Percentiles rank a stretch among this genome's conserved stretches.
phyloP scores from a whole-genome alignment of 345 rosid species.

The Aegle marmelos region DNA sequence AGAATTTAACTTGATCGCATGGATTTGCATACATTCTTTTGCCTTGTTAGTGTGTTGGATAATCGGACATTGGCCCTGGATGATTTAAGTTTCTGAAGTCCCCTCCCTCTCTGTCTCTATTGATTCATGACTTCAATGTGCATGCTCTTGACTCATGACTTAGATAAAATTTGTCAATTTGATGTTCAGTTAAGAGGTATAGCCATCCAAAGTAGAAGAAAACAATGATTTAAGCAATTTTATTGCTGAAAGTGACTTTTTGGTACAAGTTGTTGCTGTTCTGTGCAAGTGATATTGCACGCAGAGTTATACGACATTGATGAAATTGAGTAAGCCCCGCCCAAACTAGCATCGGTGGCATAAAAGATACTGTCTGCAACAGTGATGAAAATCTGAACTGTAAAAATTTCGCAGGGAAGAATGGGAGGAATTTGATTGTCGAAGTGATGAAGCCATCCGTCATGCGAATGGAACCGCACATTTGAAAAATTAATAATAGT shows the following conservation, averaged over 20 bases:
- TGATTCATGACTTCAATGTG: background rate
- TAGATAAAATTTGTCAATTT: background rate
- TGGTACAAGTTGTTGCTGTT: background rate
- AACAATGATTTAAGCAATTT: background rate
- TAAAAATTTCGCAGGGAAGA: constrained; percentile 14
- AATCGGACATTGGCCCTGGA: background rate
- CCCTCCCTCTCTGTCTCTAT: too few species aligned
- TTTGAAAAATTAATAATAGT: too few species aligned
- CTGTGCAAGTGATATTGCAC: background rate
- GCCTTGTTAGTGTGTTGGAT: background rate
- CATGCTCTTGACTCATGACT: background rate
- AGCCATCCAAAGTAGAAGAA: background rate
- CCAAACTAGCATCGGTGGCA: constrained; percentile 17
- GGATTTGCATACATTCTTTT: background rate
- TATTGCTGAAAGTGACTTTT: background rate
- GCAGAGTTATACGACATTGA: constrained; percentile 4
- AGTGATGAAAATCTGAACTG: constrained; percentile 15
- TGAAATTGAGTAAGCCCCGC: constrained; percentile 23
- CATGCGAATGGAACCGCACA: constrained; percentile 3
- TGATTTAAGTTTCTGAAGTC: too few species aligned
- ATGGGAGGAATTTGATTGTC: constrained; percentile 20
- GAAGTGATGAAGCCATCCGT: constrained; percentile 8
- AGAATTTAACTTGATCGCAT: background rate
- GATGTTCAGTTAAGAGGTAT: background rate
- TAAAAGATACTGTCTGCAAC: background rate